Conservation (phyloP, 192 early-diverging fungal genomes). For the Paraglomus brasilianum region DNA sequence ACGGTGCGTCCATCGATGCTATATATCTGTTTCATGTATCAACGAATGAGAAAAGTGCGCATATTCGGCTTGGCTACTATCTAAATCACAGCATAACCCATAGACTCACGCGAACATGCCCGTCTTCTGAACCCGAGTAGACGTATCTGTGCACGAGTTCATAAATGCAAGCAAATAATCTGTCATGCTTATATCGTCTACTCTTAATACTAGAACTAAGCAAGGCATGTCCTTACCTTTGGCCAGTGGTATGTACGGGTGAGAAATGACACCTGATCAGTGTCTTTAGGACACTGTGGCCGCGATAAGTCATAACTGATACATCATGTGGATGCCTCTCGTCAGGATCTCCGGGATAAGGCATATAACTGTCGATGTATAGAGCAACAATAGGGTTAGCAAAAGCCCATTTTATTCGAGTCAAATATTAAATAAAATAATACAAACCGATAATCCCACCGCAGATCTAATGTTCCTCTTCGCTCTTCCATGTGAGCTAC, state of each 20-base stretch:
- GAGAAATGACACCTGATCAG: conserved; percentile 73
- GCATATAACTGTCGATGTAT: conserved; percentile 27
- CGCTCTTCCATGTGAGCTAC: conserved; percentile 17
- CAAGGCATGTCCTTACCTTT: too few species aligned
- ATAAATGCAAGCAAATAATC: too few species aligned
- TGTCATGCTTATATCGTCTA: too few species aligned
- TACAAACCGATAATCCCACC: conserved; percentile 40
- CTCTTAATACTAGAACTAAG: background rate
- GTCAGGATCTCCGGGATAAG: conserved; percentile 38
- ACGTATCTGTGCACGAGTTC: conserved; percentile 40
- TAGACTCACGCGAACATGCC: conserved; percentile 45
- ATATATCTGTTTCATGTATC: conserved; percentile 33
- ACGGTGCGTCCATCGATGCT: conserved; percentile 42
- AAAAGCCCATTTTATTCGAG: background rate
- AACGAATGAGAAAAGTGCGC: background rate
- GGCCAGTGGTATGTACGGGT: conserved; percentile 52
- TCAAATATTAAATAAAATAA: conserved; percentile 3
- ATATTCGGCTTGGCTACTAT: too few species aligned
- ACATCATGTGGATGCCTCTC: conserved; percentile 48
- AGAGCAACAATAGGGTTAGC: background rate
- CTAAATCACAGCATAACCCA: background rate
- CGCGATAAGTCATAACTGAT: conserved; percentile 60
- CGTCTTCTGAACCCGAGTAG: conserved; percentile 65
- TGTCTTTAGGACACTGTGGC: conserved; percentile 62
- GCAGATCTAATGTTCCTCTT: conserved; percentile 3